These are phyloP conservation scores for Phyllosticta citribraziliensis DNA, from an alignment of 2,329 filamentous ascomycete species.

Conservation along the genomic window DNA sequence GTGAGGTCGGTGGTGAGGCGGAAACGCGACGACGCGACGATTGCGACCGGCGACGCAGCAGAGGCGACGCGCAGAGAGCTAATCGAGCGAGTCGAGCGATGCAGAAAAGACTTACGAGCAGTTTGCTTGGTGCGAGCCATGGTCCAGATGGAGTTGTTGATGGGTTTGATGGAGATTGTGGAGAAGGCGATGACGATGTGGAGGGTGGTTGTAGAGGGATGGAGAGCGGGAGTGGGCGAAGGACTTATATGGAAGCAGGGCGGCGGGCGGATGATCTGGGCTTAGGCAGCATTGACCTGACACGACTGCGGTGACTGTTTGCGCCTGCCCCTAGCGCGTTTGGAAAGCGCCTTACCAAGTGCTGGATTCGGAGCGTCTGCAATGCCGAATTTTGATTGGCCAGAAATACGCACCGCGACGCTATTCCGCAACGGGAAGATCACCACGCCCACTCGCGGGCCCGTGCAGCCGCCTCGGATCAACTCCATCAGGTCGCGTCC, in stretches of 20 bases:
- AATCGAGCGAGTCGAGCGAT: not conserved
- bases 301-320: not conserved
- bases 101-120: conserved; percentile 38
- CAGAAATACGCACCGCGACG: conserved; percentile 2
- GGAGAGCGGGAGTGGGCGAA: conserved; percentile 25
- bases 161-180: conserved; percentile 17
- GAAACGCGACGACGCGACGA: conserved; percentile 12
- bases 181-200: conserved; percentile 9
- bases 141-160: conserved; percentile 15
- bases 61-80: conserved; percentile 16
- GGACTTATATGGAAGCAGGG: conserved; percentile 24
- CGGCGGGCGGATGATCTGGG: conserved; percentile 23
- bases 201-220: conserved; percentile 23
- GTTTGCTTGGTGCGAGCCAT: conserved; percentile 50
- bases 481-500: not conserved
- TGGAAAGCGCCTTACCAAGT: conserved; percentile 11
- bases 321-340: conserved; percentile 11
- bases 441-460: not conserved
- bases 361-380: conserved; percentile 12
- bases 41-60: conserved; percentile 14
- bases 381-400: conserved; percentile 3
- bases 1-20: conserved; percentile 8
- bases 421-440: conserved; percentile 8
- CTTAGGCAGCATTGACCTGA: conserved; percentile 15
- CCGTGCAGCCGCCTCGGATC: not conserved